These are phyloP conservation scores for Endoconidiophora polonica DNA, from an alignment of 2,329 filamentous ascomycete species.

Conservation along the genomic window DNA sequence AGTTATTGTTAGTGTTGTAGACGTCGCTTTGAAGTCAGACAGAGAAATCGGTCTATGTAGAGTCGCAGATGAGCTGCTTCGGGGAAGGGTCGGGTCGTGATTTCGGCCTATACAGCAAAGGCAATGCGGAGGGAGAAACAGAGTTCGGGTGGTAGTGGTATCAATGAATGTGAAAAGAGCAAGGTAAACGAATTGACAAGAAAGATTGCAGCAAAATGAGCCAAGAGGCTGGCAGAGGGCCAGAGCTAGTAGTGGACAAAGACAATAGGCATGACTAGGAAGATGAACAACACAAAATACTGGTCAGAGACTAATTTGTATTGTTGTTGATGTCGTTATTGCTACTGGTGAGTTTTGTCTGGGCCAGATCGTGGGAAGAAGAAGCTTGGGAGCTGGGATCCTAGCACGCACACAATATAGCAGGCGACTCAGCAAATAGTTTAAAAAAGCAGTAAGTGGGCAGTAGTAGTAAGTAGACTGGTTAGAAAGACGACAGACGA, in stretches of 20 bases:
- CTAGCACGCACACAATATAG: background rate
- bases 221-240: conserved; percentile 7
- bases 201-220: background rate
- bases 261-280: conserved; percentile 7
- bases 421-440: background rate
- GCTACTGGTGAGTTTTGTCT: background rate
- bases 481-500: background rate
- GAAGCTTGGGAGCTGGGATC: background rate
- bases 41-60: too few relatives aligned
- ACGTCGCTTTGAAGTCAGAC: too few relatives aligned
- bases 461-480: background rate
- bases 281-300: background rate
- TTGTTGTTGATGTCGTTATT: too few relatives aligned
- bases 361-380: conserved; percentile 1
- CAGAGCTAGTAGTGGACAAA: conserved; percentile 8
- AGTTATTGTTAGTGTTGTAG: too few relatives aligned
- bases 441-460: background rate
- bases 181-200: background rate
- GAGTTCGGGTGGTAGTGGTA: background rate
- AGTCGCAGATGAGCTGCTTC: too few relatives aligned
- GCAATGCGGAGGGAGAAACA: too few relatives aligned
- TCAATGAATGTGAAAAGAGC: background rate
- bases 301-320: too few relatives aligned
- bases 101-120: too few relatives aligned
- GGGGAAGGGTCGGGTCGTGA: too few relatives aligned